A percentile compares a stretch with the other conserved stretches of the same genome.
These are phyloP conservation scores for Fusarium nanum DNA, from an alignment of 2,329 filamentous ascomycete species.

Conservation along the genomic window DNA sequence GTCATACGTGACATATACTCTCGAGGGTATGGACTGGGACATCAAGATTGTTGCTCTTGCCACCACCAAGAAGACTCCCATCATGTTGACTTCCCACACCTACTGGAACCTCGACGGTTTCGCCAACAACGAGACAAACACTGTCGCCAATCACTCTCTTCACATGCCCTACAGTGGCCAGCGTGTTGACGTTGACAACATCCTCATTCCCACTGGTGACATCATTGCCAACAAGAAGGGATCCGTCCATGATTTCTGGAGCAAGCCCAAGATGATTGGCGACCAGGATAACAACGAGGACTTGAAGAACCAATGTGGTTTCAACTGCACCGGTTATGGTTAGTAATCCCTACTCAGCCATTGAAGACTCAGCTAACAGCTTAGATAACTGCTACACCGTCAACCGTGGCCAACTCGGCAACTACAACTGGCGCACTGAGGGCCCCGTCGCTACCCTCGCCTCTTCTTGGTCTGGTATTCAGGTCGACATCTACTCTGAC, in stretches of 20 bases:
- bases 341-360: slow-evolving; percentile 44
- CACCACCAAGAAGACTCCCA: slow-evolving; percentile 80
- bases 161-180: slow-evolving; percentile 78
- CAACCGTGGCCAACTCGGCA: slow-evolving; percentile 67
- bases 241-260: slow-evolving; percentile 86
- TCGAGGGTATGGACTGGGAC: slow-evolving; percentile 75
- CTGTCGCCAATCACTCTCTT: slow-evolving; percentile 76
- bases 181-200: slow-evolving; percentile 75
- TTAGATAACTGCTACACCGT: slow-evolving; percentile 76
- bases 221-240: slow-evolving; percentile 75
- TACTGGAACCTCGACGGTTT: slow-evolving; percentile 90
- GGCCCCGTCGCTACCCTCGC: slow-evolving; percentile 74
- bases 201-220: slow-evolving; percentile 79
- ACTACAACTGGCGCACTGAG: slow-evolving; percentile 72
- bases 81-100: slow-evolving; percentile 80
- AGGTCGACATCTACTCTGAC: slow-evolving; percentile 82
- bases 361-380: not conserved
- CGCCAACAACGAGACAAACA: slow-evolving; percentile 75
- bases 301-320: slow-evolving; percentile 79
- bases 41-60: slow-evolving; percentile 78
- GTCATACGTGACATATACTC: slow-evolving; percentile 78
- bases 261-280: slow-evolving; percentile 81
- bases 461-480: slow-evolving; percentile 83
- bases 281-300: slow-evolving; percentile 72
- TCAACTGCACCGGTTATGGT: slow-evolving; percentile 87